phyloP scores from a whole-genome alignment of 495 filamentous ascomycete species.

The Lasiosphaeria hispida region DNA sequence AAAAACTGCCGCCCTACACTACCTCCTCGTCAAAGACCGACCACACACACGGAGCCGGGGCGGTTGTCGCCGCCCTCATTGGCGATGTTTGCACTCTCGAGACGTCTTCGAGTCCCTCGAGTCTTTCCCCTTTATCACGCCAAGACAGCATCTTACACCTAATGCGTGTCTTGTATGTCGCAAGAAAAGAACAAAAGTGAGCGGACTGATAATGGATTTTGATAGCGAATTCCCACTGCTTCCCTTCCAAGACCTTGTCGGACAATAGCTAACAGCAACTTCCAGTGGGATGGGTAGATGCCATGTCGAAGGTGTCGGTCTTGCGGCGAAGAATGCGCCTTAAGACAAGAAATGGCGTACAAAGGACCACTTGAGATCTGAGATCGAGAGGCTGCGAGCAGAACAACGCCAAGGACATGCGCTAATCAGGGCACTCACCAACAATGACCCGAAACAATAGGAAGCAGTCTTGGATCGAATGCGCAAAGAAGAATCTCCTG shows the following conservation, averaged over 20 bases:
- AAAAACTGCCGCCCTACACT: neutral
- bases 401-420: constrained; percentile 31
- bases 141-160: constrained; percentile 29
- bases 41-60: neutral
- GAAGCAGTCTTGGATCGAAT: constrained; percentile 22
- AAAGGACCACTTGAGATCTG: constrained; percentile 33
- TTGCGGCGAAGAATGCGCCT: constrained; percentile 31
- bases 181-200: constrained; percentile 29
- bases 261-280: constrained; percentile 6
- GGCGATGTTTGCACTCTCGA: neutral
- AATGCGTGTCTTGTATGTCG: constrained; percentile 30
- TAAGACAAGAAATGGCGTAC: constrained; percentile 35
- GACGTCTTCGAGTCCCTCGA: neutral
- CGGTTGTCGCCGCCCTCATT: neutral
- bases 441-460: constrained; percentile 27
- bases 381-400: constrained; percentile 28
- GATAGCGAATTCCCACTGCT: neutral
- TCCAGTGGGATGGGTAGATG: constrained; percentile 30
- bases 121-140: constrained; percentile 21
- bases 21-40: neutral
- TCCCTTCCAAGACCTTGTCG: neutral
- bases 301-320: constrained; percentile 30
- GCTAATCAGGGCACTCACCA: constrained; percentile 26
- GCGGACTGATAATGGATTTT: neutral
- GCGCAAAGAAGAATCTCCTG: constrained; percentile 27